Base-by-base conservation (phyloP, 2,329 filamentous ascomycete species). In the Dactylella cylindrospora region DNA sequence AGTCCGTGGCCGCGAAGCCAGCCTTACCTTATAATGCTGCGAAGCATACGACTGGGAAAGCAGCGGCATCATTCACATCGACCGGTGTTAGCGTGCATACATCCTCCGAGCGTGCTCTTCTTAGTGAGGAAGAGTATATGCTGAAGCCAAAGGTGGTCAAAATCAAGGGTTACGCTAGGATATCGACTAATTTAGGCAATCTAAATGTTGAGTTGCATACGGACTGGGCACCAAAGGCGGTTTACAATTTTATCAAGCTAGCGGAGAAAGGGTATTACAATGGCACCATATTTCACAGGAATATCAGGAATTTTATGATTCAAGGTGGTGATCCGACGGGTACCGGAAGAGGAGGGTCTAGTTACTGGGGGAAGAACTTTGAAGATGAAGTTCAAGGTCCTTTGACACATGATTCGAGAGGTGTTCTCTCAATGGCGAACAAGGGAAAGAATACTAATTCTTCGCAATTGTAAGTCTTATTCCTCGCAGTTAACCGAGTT, bases 401-500 rank as follows among this genome's bases (percentile, higher is more conserved):
- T 0, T 74, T 90, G 32, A 86, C 84, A n/a, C 93, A 98, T 69
- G 85, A 89, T 70, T 76, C 79, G 0, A 79, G 90, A 22, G 93
- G 93, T 9, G 81, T 90, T 0, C 71, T 94, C 20, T 90, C 85
- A 67, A 98, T 98, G 93, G 93, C 93, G 32, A 98, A 98, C 74
- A 98, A 98, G 72, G 93, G 93, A 57, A 96, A 96, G 71, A 91
- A 96, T 71, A 97, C 91, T 17, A 98, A 98, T 74, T 93, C 88
- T 6, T 88, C 83, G 67, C 93, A 98, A 73, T 98, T 85, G 74
- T 76, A 65, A 71, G 74, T 71, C 15, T 26, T 29, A 36, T 22
- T 84, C 71, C 6, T 36, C 13, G 7, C 33, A 35, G 15, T 31
- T 12, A 13, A 17, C 10, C 4, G 33, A 43, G n/a, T 9, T 7